Percentiles rank a stretch among this genome's conserved stretches.
These are phyloP conservation scores for Phlebiopsis flavidoalba DNA, from an alignment of 768 basidiomycete species.

Conservation along the genomic window DNA sequence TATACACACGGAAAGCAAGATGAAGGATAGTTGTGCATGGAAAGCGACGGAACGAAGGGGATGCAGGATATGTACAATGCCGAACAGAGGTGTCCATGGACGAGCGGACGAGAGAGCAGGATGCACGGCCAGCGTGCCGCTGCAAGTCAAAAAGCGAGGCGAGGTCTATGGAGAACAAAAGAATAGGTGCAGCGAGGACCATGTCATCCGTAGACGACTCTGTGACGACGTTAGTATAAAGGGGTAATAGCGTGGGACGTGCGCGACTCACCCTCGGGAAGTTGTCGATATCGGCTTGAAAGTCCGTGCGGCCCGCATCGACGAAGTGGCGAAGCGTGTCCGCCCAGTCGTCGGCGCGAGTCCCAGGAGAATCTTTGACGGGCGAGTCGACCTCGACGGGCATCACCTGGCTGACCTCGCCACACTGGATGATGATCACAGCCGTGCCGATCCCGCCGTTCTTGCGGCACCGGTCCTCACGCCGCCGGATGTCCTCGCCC, in stretches of 20 bases:
- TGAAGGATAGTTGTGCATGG: background rate
- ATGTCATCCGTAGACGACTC: slow-evolving; percentile 27
- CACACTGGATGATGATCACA: slow-evolving; percentile 74
- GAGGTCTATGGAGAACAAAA: background rate
- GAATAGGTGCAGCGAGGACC: background rate
- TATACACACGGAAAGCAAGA: background rate
- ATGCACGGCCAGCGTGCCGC: background rate
- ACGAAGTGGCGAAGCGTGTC: slow-evolving; percentile 67
- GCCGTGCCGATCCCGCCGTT: slow-evolving; percentile 73
- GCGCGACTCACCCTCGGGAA: slow-evolving; percentile 55
- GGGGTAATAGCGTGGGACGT: slow-evolving; percentile 1
- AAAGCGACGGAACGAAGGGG: background rate
- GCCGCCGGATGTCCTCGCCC: slow-evolving; percentile 68
- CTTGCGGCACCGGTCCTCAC: slow-evolving; percentile 74
- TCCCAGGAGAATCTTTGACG: slow-evolving; percentile 71
- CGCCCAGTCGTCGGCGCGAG: slow-evolving; percentile 64
- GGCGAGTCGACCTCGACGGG: slow-evolving; percentile 83
- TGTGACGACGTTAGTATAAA: background rate
- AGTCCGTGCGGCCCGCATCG: slow-evolving; percentile 67
- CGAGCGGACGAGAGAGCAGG: background rate
- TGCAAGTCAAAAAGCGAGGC: background rate
- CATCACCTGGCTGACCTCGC: slow-evolving; percentile 74
- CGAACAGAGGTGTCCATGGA: background rate
- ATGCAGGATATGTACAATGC: slow-evolving; percentile 7
- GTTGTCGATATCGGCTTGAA: slow-evolving; percentile 82